phyloP scores from a whole-genome alignment of 2,329 filamentous ascomycete species.

The Paracamarosporium sp. region DNA sequence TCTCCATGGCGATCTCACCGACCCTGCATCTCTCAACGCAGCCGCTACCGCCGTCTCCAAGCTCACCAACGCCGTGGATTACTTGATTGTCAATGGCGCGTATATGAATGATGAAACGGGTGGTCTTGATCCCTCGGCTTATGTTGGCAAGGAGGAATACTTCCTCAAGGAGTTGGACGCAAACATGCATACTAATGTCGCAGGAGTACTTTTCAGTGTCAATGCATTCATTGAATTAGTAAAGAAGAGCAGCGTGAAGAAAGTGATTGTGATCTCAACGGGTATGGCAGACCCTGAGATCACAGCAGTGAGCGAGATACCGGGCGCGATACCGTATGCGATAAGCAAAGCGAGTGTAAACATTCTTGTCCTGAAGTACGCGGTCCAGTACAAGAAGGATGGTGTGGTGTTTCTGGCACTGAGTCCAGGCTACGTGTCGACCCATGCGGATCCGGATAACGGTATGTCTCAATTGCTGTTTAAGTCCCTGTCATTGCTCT shows the following conservation, averaged over 20 bases:
- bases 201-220: slow-evolving; percentile 37
- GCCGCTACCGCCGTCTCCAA: slow-evolving; percentile 39
- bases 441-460: slow-evolving; percentile 13
- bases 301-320: slow-evolving; percentile 27
- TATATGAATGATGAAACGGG: slow-evolving; percentile 30
- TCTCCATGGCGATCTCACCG: slow-evolving; percentile 44
- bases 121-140: slow-evolving; percentile 20
- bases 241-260: slow-evolving; percentile 47
- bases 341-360: slow-evolving; percentile 52
- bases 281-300: slow-evolving; percentile 46
- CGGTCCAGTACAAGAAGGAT: slow-evolving; percentile 35
- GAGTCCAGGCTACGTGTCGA: slow-evolving; percentile 27
- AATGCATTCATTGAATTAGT: slow-evolving; percentile 53
- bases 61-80: slow-evolving; percentile 49
- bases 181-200: slow-evolving; percentile 34
- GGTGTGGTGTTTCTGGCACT: slow-evolving; percentile 28
- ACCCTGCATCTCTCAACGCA: slow-evolving; percentile 41
- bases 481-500: too few species aligned
- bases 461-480: too few species aligned
- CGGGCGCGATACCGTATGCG: slow-evolving; percentile 40
- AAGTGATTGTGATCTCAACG: slow-evolving; percentile 52
- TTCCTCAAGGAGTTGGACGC: slow-evolving; percentile 18
- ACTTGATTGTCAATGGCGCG: slow-evolving; percentile 51
- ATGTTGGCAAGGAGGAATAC: slow-evolving; percentile 10
- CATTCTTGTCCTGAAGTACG: slow-evolving; percentile 50